Evolutionary conservation across 768 basidiomycete species (phyloP).

Genomic region (Rhizopogon vinicolor): DNA sequence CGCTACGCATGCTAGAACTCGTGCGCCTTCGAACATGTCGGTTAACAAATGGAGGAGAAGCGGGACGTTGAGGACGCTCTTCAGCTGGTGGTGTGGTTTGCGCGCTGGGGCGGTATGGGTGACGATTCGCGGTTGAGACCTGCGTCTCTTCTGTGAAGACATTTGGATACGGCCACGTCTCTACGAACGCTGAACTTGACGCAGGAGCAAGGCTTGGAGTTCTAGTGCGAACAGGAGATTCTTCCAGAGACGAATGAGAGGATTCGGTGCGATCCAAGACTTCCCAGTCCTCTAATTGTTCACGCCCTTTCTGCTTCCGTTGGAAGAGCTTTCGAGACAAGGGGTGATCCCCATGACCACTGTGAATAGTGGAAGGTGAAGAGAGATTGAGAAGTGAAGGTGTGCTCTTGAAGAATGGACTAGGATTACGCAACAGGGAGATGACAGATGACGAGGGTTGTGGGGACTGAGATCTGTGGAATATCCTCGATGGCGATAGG

Average conservation of each 20-base stretch:
- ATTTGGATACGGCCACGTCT: not conserved
- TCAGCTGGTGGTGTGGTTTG: not conserved
- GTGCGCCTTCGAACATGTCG: slow-evolving; percentile 30
- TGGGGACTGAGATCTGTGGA: slow-evolving; percentile 27
- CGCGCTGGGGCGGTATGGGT: not conserved
- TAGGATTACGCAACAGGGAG: slow-evolving; percentile 29
- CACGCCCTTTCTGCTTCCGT: slow-evolving; percentile 30
- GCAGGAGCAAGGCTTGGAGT: slow-evolving; percentile 16
- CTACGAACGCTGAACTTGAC: not conserved
- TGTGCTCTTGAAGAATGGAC: slow-evolving; percentile 30
- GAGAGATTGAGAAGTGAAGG: slow-evolving; percentile 24
- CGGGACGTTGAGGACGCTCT: slow-evolving; percentile 14
- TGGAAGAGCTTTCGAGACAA: slow-evolving; percentile 30
- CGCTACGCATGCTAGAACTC: slow-evolving; percentile 23
- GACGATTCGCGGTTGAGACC: not conserved
- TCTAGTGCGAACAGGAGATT: slow-evolving; percentile 13
- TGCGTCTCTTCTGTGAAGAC: not conserved
- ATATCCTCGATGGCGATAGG: slow-evolving; percentile 26
- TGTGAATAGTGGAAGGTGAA: slow-evolving; percentile 20
- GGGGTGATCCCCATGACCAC: slow-evolving; percentile 19
- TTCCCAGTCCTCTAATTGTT: slow-evolving; percentile 29
- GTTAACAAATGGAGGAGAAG: slow-evolving; percentile 28
- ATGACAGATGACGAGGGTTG: slow-evolving; percentile 31
- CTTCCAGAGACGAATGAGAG: slow-evolving; percentile 19
- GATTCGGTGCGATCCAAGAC: slow-evolving; percentile 25